Base-by-base conservation (phyloP, 257 asterid species). In the Scutellaria baicalensis region DNA sequence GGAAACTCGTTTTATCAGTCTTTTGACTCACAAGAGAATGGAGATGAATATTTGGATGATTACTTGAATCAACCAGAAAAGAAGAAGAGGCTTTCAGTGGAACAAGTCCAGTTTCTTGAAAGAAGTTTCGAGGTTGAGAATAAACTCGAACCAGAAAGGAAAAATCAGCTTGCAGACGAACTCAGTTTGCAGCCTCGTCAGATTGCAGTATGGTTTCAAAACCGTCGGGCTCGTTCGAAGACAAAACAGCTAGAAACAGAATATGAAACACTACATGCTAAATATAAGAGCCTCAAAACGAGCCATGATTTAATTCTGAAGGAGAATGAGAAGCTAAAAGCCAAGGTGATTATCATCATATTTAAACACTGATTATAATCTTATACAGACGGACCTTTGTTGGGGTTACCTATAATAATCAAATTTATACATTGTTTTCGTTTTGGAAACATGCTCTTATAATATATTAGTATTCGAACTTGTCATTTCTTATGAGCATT, bases 181-280 rank as follows among this genome's bases (percentile, higher is more conserved):
- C 95, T 90, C 0, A 84, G 87, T 0, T 68, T 90, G 81, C 88
- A 82, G 80, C 93, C 97, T 10, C 81, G 95, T 43, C 97, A 88
- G 76, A 76, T 90, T 63, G 91, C 95, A 4, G 79, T 90, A 36
- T 90, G 97, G 97, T 90, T 90, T 73, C 97, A 90, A 69, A 90
- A 90, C 70, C 88, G 97, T 1, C 75, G 91, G 66, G 97, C 97
- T 0, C 85, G 97, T 50, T 90, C 87, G 83, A 90, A 88, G 88
- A 84, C 85, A 14, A 90, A 84, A 76, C 85, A 84, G 55, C 78
- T 88, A 8, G 97, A 90, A 78, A 84, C 82, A 20, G 97, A 88
- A 51, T 88, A 85, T n/a, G 96, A 84, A 16, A 60, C 77, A 2
- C 43, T 91, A 62, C 76, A 81, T 56, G 75, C 87, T 21, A 81